Evolutionary conservation across 306 rosid species (phyloP).

Genomic region (Lotus japonicus): DNA sequence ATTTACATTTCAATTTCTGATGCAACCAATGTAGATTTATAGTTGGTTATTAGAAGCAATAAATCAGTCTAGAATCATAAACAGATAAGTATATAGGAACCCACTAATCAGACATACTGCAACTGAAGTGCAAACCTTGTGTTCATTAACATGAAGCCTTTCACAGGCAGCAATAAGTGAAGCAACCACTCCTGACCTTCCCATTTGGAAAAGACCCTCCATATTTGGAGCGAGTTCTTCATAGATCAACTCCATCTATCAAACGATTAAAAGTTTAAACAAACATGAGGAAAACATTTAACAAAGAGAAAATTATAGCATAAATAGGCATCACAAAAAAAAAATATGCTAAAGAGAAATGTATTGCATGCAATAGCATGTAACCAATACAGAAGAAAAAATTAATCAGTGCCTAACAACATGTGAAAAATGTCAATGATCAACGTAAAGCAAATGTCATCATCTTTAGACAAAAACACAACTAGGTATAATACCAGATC

Average conservation of each 20-base stretch:
- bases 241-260: constrained; percentile 78
- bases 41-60: neutral
- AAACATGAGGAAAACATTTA: neutral
- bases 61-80: constrained; percentile 3
- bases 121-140: constrained; percentile 46
- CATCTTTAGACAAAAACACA: neutral
- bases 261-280: constrained; percentile 18
- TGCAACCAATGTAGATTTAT: neutral
- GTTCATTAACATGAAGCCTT: constrained; percentile 70
- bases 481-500: constrained; percentile 47
- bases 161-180: constrained; percentile 71
- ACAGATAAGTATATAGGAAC: neutral
- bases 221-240: constrained; percentile 73
- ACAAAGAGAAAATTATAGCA: constrained; percentile 3
- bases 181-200: constrained; percentile 90
- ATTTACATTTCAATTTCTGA: neutral
- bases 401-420: neutral
- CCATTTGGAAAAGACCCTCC: constrained; percentile 65
- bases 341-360: constrained; percentile 12
- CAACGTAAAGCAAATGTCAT: neutral
- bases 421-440: constrained; percentile 7
- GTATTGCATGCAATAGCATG: neutral
- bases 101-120: constrained; percentile 18
- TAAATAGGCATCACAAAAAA: neutral
- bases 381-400: neutral